Percentiles rank a stretch among this genome's conserved stretches.
These are phyloP conservation scores for Trichophyton verrucosum DNA, from an alignment of 2,329 filamentous ascomycete species.

Conservation along the genomic window DNA sequence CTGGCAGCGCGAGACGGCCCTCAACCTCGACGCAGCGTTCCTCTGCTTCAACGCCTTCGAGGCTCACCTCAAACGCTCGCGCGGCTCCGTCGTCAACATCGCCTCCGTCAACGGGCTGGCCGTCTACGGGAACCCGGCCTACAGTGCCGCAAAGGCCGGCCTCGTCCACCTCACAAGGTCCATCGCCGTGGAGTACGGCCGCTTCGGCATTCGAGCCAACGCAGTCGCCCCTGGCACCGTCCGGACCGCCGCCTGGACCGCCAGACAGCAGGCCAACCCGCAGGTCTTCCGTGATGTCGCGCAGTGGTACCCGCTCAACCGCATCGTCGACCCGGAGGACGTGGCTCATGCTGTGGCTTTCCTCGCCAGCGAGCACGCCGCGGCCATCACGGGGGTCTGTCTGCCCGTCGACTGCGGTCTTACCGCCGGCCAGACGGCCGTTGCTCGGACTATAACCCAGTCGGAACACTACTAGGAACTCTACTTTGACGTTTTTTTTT, in stretches of 20 bases:
- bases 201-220: slow-evolving; percentile 31
- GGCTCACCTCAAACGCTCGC: slow-evolving; percentile 12
- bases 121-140: slow-evolving; percentile 19
- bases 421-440: slow-evolving; percentile 16
- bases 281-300: slow-evolving; percentile 13
- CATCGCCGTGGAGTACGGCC: slow-evolving; percentile 23
- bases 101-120: slow-evolving; percentile 16
- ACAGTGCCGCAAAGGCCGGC: slow-evolving; percentile 31
- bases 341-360: slow-evolving; percentile 19
- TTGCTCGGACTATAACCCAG: slow-evolving; percentile 15
- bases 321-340: slow-evolving; percentile 16
- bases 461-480: slow-evolving; percentile 9
- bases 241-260: slow-evolving; percentile 12
- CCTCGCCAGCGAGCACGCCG: slow-evolving; percentile 15
- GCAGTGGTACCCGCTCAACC: slow-evolving; percentile 17
- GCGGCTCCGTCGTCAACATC: slow-evolving; percentile 14
- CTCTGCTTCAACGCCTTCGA: slow-evolving; percentile 15
- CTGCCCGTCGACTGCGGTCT: slow-evolving; percentile 17
- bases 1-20: slow-evolving; percentile 14
- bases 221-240: slow-evolving; percentile 23
- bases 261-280: slow-evolving; percentile 9
- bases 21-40: slow-evolving; percentile 17
- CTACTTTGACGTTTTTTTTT: too few species aligned
- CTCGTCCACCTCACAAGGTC: slow-evolving; percentile 30
- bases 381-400: slow-evolving; percentile 18